Percentiles rank a stretch among this genome's conserved stretches.
Evolutionary conservation across 305 asterid species (phyloP).

Genomic region (Solanum hybrid): DNA sequence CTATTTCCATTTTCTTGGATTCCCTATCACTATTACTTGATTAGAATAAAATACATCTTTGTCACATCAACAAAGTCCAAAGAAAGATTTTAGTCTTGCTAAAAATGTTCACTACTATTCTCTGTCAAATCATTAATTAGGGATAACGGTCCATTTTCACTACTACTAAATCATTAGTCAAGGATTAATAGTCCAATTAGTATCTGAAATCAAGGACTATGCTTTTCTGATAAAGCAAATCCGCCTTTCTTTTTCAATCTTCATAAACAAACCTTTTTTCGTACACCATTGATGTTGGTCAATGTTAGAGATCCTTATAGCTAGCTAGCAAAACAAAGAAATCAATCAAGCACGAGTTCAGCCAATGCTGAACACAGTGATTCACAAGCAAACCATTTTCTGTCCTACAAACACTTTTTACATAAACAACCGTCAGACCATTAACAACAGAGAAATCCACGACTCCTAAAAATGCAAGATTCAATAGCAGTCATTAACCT

Average conservation of each 20-base stretch:
- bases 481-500: background rate
- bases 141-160: background rate
- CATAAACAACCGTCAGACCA: slow-evolving; percentile 19
- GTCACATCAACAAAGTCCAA: background rate
- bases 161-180: background rate
- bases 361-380: slow-evolving; percentile 48
- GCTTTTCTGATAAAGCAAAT: background rate
- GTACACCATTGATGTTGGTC: background rate
- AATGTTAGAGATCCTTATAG: slow-evolving; percentile 17
- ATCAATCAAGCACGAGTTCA: slow-evolving; percentile 36
- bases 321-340: slow-evolving; percentile 29
- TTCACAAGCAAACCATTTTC: slow-evolving; percentile 24
- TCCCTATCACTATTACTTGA: background rate
- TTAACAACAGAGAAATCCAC: background rate
- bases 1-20: background rate
- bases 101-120: background rate
- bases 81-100: background rate
- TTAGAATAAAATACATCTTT: background rate
- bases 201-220: background rate
- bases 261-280: background rate
- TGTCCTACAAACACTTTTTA: slow-evolving; percentile 17
- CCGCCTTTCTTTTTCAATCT: background rate
- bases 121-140: background rate
- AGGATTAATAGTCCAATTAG: background rate
- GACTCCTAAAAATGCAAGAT: slow-evolving; percentile 1